Evolutionary conservation across 352 stramenopile species (phyloP).

Genomic region (Blastocystis sp.): DNA sequence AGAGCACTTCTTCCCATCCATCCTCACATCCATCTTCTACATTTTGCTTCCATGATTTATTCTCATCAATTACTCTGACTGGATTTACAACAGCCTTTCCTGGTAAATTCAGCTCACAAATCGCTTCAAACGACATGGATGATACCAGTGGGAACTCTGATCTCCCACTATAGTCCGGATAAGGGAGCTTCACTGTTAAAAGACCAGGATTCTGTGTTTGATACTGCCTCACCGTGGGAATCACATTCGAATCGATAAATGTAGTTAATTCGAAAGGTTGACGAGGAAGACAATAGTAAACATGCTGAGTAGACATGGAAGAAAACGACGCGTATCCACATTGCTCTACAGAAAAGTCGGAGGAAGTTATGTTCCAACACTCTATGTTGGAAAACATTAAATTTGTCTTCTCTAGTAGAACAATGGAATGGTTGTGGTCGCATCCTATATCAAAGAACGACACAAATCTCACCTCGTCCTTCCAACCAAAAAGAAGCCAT

Average conservation of each 20-base stretch:
- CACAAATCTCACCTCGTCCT: neutral
- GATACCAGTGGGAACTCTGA: neutral
- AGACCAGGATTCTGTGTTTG: neutral
- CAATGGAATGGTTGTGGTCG: neutral
- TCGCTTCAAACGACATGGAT: neutral
- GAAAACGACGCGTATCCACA: neutral
- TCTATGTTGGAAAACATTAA: neutral
- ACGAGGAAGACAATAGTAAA: neutral
- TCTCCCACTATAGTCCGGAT: neutral
- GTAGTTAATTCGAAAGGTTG: neutral
- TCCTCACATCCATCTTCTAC: neutral
- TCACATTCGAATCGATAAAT: neutral
- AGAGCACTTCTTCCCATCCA: neutral
- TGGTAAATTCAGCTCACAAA: neutral
- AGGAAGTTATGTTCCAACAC: neutral
- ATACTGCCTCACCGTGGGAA: neutral
- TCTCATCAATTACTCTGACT: neutral
- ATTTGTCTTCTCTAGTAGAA: neutral
- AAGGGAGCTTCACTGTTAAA: neutral
- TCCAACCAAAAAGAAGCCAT: neutral
- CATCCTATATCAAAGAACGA: neutral
- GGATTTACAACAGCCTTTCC: neutral
- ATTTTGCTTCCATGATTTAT: neutral
- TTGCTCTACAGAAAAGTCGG: neutral
- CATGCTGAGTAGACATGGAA: neutral